A percentile compares a stretch with the other conserved stretches of the same genome.
phyloP scores from a whole-genome alignment of 768 basidiomycete species.

The Tulasnella sp. region DNA sequence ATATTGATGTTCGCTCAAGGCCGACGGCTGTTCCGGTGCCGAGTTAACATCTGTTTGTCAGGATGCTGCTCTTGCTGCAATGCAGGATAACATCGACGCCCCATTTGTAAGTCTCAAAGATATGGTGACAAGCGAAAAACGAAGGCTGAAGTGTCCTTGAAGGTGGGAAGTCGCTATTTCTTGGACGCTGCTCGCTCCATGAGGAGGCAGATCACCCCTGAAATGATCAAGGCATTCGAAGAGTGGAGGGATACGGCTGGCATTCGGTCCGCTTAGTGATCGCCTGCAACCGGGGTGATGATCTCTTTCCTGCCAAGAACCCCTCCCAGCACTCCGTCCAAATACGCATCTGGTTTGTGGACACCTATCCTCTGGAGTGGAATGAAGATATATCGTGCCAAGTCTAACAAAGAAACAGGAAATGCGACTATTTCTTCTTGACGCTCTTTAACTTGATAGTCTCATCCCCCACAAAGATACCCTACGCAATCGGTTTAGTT shows the following conservation, averaged over 20 bases:
- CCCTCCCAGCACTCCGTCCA: background rate
- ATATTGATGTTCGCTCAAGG: conserved; percentile 45
- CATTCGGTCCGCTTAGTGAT: conserved; percentile 27
- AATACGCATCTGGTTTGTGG: background rate
- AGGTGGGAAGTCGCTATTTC: conserved; percentile 78
- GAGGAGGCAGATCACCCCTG: conserved; percentile 79
- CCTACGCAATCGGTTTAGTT: conserved; percentile 47
- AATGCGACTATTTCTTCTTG: conserved; percentile 76
- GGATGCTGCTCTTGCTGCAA: conserved; percentile 88
- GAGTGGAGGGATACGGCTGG: conserved; percentile 55
- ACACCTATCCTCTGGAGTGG: background rate
- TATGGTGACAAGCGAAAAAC: background rate
- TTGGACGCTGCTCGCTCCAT: conserved; percentile 64
- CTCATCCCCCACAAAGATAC: conserved; percentile 91
- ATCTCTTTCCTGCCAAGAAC: background rate
- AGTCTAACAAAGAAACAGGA: background rate
- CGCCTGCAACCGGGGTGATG: background rate
- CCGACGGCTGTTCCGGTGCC: conserved; percentile 93
- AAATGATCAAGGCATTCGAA: conserved; percentile 65
- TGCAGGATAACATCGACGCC: conserved; percentile 81
- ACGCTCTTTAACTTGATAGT: conserved; percentile 85
- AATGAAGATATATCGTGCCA: background rate
- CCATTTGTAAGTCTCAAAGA: conserved; percentile 52
- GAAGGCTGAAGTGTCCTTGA: conserved; percentile 14
- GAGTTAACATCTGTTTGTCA: conserved; percentile 90